These are phyloP conservation scores for Hirschfeldia incana DNA, from an alignment of 345 rosid species.

Conservation along the genomic window DNA sequence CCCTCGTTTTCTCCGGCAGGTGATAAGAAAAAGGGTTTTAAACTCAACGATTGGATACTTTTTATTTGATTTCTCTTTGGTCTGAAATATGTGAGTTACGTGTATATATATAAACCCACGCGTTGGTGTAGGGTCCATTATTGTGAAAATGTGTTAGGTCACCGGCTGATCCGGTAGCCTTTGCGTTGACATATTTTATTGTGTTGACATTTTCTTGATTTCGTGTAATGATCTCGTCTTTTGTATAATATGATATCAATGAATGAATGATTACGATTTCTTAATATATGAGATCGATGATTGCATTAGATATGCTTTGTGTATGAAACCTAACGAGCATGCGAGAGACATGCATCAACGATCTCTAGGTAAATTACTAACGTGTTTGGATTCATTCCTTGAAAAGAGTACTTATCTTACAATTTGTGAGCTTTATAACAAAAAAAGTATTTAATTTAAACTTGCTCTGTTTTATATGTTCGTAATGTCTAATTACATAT, in stretches of 20 bases:
- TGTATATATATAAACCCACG: conserved; percentile 24
- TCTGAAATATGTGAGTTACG: conserved; percentile 12
- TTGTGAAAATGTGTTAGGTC: conserved; percentile 21
- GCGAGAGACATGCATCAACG: conserved; percentile 46
- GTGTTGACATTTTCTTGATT: conserved; percentile 28
- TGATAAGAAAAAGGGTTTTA: background rate
- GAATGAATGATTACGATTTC: background rate
- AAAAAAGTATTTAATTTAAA: background rate
- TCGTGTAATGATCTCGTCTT: conserved; percentile 7
- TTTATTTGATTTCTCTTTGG: background rate
- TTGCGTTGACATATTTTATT: conserved; percentile 39
- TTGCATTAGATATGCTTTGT: conserved; percentile 10
- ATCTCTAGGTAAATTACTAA: conserved; percentile 12
- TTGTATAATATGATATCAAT: conserved; percentile 24
- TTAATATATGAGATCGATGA: background rate
- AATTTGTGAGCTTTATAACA: background rate
- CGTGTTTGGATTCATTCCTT: conserved; percentile 14
- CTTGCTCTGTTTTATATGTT: background rate
- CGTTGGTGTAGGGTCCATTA: background rate
- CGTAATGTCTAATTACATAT: background rate
- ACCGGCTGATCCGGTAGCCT: conserved; percentile 41
- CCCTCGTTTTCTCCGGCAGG: conserved; percentile 6
- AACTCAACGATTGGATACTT: background rate
- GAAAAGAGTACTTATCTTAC: background rate
- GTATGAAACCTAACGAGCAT: conserved; percentile 37